A percentile compares a stretch with the other conserved stretches of the same genome.
phyloP scores from a whole-genome alignment of 148 eudicot genomes.

The Chenopodium formosanum region DNA sequence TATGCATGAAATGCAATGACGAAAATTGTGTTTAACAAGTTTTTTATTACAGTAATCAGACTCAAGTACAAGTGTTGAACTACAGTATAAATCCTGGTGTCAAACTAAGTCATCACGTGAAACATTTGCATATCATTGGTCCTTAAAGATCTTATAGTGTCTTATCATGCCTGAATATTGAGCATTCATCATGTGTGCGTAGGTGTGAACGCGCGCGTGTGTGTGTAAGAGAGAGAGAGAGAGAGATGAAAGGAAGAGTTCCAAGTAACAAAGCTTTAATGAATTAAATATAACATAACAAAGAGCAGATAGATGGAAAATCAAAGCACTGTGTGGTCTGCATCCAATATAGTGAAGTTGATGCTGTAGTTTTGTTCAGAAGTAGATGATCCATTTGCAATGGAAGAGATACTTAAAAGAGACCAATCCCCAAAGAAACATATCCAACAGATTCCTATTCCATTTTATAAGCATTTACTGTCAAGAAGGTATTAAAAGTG shows the following conservation, averaged over 20 bases:
- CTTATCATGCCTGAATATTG: too few species aligned
- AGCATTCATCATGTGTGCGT: too few species aligned
- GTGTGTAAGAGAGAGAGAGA: too few species aligned
- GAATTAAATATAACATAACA: neutral
- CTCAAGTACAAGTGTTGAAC: neutral
- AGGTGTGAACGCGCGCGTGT: too few species aligned
- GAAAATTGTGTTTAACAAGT: neutral
- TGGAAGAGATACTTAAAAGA: neutral
- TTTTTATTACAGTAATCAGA: neutral
- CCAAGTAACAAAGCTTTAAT: neutral
- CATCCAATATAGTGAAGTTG: neutral
- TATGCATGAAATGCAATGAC: neutral
- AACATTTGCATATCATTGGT: too few species aligned
- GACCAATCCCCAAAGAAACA: neutral
- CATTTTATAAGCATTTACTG: neutral
- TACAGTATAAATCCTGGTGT: neutral
- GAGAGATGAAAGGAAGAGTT: too few species aligned
- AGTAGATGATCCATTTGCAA: neutral
- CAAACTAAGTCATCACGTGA: neutral
- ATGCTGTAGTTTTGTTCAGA: neutral
- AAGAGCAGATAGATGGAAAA: neutral
- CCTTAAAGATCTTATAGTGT: too few species aligned
- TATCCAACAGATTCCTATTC: neutral
- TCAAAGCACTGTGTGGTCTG: neutral
- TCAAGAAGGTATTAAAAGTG: neutral